Evolutionary conservation across 1,284 basidiomycete genomes (phyloP).

Genomic region (Ustilago tritici): DNA sequence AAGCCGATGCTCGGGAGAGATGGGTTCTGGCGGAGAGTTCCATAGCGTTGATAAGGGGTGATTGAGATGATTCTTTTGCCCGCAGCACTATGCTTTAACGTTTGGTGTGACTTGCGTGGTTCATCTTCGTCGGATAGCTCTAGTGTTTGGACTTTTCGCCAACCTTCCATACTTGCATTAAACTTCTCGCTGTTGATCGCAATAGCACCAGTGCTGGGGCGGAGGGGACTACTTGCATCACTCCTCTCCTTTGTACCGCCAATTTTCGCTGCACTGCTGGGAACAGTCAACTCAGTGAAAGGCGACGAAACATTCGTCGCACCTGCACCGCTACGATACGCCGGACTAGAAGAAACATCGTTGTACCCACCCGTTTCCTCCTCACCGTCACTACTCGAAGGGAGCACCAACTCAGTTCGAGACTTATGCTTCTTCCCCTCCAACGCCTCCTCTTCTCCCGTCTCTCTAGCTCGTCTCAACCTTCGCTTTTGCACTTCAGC

Average conservation of each 20-base stretch:
- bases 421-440: conserved; percentile 26
- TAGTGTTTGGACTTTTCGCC: conserved; percentile 24
- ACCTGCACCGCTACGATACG: conserved; percentile 5
- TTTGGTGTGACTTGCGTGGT: background rate
- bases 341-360: conserved; percentile 15
- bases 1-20: background rate
- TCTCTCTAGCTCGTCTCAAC: conserved; percentile 23
- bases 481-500: conserved; percentile 30
- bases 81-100: background rate
- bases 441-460: background rate
- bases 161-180: background rate
- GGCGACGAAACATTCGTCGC: conserved; percentile 22
- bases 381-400: conserved; percentile 9
- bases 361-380: conserved; percentile 6
- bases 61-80: conserved; percentile 35
- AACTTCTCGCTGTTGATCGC: background rate
- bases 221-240: conserved; percentile 8
- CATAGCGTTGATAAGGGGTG: conserved; percentile 44
- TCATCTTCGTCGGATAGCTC: conserved; percentile 44
- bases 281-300: conserved; percentile 28
- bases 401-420: conserved; percentile 5
- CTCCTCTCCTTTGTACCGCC: background rate
- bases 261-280: conserved; percentile 18
- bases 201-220: background rate
- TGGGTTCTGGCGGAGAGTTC: conserved; percentile 11